Evolutionary conservation across 139 green algal genomes (phyloP).

Genomic region (Chlamydomonas sphaeroides): DNA sequence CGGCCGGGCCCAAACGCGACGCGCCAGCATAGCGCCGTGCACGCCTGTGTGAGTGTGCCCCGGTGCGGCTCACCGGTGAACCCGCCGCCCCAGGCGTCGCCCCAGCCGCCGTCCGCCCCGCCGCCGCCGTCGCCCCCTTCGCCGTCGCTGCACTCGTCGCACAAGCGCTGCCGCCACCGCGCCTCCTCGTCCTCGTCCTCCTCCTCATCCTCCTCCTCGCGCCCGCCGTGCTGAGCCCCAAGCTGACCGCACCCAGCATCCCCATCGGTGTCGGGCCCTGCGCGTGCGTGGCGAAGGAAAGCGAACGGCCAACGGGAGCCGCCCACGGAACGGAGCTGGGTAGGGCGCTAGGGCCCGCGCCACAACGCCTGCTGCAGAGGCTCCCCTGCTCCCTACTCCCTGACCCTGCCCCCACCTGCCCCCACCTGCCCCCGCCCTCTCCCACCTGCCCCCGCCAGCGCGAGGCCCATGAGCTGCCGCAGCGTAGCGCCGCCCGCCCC

Average conservation of each 20-base stretch:
- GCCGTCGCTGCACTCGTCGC: constrained; percentile 23
- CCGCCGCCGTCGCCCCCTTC: background rate
- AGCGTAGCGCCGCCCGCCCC: background rate
- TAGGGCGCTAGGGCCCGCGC: no score
- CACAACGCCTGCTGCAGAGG: background rate
- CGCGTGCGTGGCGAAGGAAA: background rate
- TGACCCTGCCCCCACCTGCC: background rate
- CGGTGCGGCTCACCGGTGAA: no score
- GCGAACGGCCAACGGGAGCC: background rate
- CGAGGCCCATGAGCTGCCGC: background rate
- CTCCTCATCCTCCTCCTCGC: background rate
- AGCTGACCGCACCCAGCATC: background rate
- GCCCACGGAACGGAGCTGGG: no score
- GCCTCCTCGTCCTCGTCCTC: constrained; percentile 16
- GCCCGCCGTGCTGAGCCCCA: no score
- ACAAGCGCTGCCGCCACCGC: constrained; percentile 18
- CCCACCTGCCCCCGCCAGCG: background rate
- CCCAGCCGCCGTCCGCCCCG: background rate
- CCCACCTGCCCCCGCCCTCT: background rate
- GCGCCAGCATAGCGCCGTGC: no score
- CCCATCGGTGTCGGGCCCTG: no score
- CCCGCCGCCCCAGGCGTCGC: background rate
- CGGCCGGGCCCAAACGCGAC: no score
- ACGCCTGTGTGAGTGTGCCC: no score
- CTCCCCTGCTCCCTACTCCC: background rate